phyloP scores from a whole-genome alignment of 2,329 filamentous ascomycete species.

The Fusarium bactridioides region DNA sequence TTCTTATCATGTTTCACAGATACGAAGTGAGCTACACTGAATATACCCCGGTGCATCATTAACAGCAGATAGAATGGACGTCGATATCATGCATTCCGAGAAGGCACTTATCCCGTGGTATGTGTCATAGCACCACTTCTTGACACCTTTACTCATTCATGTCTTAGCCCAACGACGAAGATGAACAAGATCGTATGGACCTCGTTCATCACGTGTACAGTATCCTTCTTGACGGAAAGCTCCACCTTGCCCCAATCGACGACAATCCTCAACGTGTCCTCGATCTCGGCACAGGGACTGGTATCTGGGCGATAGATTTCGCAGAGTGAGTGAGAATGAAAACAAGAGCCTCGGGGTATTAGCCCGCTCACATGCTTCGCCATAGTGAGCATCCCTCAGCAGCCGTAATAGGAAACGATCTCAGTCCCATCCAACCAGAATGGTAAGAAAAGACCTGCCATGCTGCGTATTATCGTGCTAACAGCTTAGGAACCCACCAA shows the following conservation, averaged over 20 bases:
- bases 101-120: slow-evolving; percentile 19
- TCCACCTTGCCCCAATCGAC: slow-evolving; percentile 13
- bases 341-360: background rate
- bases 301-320: slow-evolving; percentile 28
- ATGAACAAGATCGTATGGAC: slow-evolving; percentile 23
- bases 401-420: slow-evolving; percentile 16
- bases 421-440: slow-evolving; percentile 24
- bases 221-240: slow-evolving; percentile 15
- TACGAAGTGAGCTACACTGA: slow-evolving; percentile 1
- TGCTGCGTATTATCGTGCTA: accelerated
- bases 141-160: background rate
- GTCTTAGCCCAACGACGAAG: slow-evolving; percentile 22
- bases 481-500: slow-evolving; percentile 7
- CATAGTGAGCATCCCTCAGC: slow-evolving; percentile 15
- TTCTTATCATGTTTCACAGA: background rate
- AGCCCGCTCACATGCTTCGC: background rate
- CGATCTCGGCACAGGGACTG: slow-evolving; percentile 26
- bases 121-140: accelerated
- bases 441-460: background rate
- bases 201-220: slow-evolving; percentile 26
- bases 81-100: slow-evolving; percentile 25
- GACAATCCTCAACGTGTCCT: slow-evolving; percentile 7
- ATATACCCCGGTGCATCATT: background rate
- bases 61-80: background rate
- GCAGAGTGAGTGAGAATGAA: slow-evolving; percentile 5